phyloP scores from a whole-genome alignment of 225 moss, liverwort and hornwort genomes.

The Marchantia polymorpha region DNA sequence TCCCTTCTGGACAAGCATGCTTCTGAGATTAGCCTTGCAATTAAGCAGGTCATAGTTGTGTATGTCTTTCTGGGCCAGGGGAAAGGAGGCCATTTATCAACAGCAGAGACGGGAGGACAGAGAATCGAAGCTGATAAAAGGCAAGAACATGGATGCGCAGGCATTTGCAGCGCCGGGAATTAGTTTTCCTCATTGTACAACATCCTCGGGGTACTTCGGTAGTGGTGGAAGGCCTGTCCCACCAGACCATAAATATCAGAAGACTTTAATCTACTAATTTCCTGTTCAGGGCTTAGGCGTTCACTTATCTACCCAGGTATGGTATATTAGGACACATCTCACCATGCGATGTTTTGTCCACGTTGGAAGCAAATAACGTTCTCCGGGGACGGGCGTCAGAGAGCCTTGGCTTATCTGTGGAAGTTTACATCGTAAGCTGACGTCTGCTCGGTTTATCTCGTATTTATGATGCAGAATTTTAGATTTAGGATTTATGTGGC shows the following conservation, averaged over 20 bases:
- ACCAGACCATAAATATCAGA: conserved; percentile 84
- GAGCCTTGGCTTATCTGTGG: background rate
- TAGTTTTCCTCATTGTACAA: conserved; percentile 60
- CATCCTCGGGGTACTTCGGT: conserved; percentile 50
- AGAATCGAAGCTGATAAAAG: conserved; percentile 53
- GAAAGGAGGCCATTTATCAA: conserved; percentile 70
- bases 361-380: background rate
- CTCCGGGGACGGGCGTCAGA: background rate
- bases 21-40: conserved; percentile 15
- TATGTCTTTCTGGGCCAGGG: conserved; percentile 48
- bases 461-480: conserved; percentile 19
- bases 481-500: conserved; percentile 8
- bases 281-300: background rate
- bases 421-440: background rate
- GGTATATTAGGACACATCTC: background rate
- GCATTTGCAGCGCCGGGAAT: conserved; percentile 38
- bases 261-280: conserved; percentile 71
- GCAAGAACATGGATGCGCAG: conserved; percentile 43
- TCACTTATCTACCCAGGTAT: background rate
- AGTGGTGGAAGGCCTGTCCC: conserved; percentile 63
- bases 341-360: background rate
- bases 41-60: conserved; percentile 26
- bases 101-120: conserved; percentile 57
- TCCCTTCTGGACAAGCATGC: background rate
- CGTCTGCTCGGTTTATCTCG: background rate